Conservation (phyloP, 2,329 filamentous ascomycete genomes). For the Metarhizium rileyi region DNA sequence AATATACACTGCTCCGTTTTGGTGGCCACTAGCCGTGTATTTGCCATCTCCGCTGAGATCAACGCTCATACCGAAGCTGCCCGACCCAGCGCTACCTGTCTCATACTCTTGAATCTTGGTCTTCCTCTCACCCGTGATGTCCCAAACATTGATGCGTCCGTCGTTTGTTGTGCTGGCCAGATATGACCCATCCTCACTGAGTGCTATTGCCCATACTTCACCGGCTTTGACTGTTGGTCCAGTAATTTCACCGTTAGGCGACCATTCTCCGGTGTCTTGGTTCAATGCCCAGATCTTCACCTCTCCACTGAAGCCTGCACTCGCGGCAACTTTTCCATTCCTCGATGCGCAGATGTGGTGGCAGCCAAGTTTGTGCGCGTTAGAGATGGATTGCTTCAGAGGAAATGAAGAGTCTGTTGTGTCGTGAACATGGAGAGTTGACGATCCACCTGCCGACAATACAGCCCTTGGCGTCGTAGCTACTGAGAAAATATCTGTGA, state of each 20-base stretch:
- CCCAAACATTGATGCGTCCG: constrained; percentile 84
- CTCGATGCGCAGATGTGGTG: constrained; percentile 72
- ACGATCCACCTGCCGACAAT: constrained; percentile 77
- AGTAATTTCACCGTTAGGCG: constrained; percentile 29
- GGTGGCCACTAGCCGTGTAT: constrained; percentile 84
- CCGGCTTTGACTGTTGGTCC: constrained; percentile 45
- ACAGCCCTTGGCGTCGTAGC: constrained; percentile 65
- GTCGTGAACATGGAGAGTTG: constrained; percentile 70
- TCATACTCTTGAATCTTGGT: constrained; percentile 74
- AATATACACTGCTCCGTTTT: constrained; percentile 84
- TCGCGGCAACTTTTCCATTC: constrained; percentile 65
- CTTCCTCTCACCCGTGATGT: constrained; percentile 45
- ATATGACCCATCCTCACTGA: constrained; percentile 75
- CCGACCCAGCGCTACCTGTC: constrained; percentile 59
- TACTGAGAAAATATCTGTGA: constrained; percentile 75
- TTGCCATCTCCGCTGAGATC: constrained; percentile 72
- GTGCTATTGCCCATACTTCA: constrained; percentile 77
- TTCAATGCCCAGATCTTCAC: constrained; percentile 69
- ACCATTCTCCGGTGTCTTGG: constrained; percentile 47
- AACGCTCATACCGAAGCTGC: constrained; percentile 82
- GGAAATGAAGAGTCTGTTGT: constrained; percentile 63
- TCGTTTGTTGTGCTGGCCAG: constrained; percentile 83
- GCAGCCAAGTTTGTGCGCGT: constrained; percentile 79
- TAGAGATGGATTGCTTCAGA: constrained; percentile 66
- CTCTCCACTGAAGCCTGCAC: constrained; percentile 81